These are phyloP conservation scores for Paramecium pentaurelia DNA, from an alignment of 73 alveolate genomes.

Conservation along the genomic window DNA sequence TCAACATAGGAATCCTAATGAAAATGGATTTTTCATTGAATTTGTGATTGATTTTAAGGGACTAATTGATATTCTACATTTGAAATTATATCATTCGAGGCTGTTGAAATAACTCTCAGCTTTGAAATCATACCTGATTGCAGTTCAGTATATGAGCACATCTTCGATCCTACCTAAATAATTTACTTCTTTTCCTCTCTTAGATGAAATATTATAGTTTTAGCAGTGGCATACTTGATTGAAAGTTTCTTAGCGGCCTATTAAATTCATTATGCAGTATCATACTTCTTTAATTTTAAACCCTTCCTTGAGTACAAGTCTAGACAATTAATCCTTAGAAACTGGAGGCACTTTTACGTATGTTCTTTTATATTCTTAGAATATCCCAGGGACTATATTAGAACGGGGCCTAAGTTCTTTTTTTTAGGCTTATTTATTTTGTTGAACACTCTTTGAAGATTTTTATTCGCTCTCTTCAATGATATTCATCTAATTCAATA, in stretches of 20 bases:
- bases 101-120: neutral
- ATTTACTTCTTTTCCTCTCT: neutral
- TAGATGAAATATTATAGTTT: neutral
- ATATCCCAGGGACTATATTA: neutral
- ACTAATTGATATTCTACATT: neutral
- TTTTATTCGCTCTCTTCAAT: neutral
- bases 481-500: neutral
- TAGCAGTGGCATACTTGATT: constrained; percentile 39
- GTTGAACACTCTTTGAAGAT: neutral
- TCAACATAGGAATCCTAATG: neutral
- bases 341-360: constrained; percentile 17
- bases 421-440: neutral
- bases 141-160: constrained; percentile 27
- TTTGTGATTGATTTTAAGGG: neutral
- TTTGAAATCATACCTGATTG: neutral
- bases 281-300: constrained; percentile 22
- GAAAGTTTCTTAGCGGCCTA: constrained; percentile 15
- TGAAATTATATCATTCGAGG: neutral
- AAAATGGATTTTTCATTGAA: neutral
- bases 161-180: neutral
- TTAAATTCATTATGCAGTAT: neutral
- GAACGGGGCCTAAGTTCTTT: neutral
- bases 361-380: constrained; percentile 22
- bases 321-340: neutral
- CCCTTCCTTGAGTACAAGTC: neutral